phyloP scores from a whole-genome alignment of 768 basidiomycete species.

The Tylopilus rubrobrunneus region DNA sequence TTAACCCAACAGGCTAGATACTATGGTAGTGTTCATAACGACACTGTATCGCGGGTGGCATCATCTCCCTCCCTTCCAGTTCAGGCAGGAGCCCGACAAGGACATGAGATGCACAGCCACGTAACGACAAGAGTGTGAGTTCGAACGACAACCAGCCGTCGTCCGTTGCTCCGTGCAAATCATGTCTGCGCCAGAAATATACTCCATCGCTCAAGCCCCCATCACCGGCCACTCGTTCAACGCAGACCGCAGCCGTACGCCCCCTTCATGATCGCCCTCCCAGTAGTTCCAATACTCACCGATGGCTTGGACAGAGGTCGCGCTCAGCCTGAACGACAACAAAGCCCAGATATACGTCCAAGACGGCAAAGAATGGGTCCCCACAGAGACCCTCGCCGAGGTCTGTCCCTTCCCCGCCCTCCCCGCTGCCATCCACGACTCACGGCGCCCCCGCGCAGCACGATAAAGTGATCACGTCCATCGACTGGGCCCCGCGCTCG shows the following conservation, averaged over 20 bases:
- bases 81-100: too few relatives aligned
- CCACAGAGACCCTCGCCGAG: slow-evolving; percentile 79
- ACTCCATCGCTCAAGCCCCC: slow-evolving; percentile 74
- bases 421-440: not conserved
- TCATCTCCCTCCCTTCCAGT: too few relatives aligned
- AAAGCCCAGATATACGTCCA: slow-evolving; percentile 79
- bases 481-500: slow-evolving; percentile 97
- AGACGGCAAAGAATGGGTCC: slow-evolving; percentile 63
- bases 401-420: slow-evolving; percentile 35
- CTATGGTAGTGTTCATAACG: too few relatives aligned
- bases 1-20: too few relatives aligned
- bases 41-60: too few relatives aligned
- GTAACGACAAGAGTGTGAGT: not conserved
- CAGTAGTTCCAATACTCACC: not conserved
- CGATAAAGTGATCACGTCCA: slow-evolving; percentile 95
- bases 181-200: slow-evolving; percentile 76
- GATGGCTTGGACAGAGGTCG: slow-evolving; percentile 60
- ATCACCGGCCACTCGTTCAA: slow-evolving; percentile 91
- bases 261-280: not conserved
- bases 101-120: slow-evolving; percentile 8
- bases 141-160: not conserved
- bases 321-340: slow-evolving; percentile 85
- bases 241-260: slow-evolving; percentile 80
- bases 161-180: not conserved
- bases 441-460: slow-evolving; percentile 51